A percentile compares a stretch with the other conserved stretches of the same genome.
phyloP scores from a whole-genome alignment of 768 basidiomycete species.

The Tylopilus vinaceipallidus region DNA sequence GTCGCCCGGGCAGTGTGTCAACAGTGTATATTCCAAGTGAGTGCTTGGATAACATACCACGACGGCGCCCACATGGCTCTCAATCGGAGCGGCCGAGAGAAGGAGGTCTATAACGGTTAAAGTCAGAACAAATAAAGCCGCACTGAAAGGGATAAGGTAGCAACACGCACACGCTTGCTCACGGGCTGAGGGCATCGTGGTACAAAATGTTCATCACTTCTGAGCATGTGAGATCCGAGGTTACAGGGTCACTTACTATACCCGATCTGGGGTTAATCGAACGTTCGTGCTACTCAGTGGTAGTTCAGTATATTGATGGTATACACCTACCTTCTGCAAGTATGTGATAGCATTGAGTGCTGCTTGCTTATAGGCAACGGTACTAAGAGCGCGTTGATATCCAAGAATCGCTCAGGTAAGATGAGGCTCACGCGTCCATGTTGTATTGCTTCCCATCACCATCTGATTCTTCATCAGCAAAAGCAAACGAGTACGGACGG shows the following conservation, averaged over 20 bases:
- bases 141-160: neutral
- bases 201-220: neutral
- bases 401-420: neutral
- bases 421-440: constrained; percentile 62
- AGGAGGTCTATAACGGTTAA: constrained; percentile 48
- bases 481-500: neutral
- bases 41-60: constrained; percentile 45
- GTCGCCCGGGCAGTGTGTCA: neutral
- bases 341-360: constrained; percentile 75
- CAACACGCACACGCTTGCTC: constrained; percentile 64
- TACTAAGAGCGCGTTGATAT: constrained; percentile 34
- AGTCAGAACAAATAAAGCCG: neutral
- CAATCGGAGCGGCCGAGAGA: constrained; percentile 66
- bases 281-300: constrained; percentile 7
- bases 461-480: constrained; percentile 36
- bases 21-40: neutral
- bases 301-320: neutral
- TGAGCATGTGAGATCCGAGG: neutral
- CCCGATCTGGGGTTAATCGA: constrained; percentile 49
- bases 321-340: constrained; percentile 59
- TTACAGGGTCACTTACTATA: constrained; percentile 51
- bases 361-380: constrained; percentile 79
- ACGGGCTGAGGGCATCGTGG: constrained; percentile 44
- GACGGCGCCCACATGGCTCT: constrained; percentile 67
- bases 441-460: constrained; percentile 74